Conservation (phyloP, 441 rosid species). For the Adansonia gregorii region DNA sequence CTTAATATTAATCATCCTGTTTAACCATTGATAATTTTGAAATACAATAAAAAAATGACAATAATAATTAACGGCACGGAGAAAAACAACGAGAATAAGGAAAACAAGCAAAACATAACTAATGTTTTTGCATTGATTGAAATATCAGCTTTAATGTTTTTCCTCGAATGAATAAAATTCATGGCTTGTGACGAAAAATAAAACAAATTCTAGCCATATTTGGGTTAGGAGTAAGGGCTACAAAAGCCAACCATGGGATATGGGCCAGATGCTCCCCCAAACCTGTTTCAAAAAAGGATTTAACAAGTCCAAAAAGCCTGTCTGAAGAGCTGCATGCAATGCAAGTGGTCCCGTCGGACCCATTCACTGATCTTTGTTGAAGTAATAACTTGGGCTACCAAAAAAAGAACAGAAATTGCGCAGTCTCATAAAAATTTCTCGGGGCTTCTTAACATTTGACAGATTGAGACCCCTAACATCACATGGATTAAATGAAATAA, state of each 20-base stretch:
- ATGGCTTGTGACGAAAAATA: too few species aligned
- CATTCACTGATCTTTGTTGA: neutral
- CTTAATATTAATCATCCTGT: too few species aligned
- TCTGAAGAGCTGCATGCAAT: neutral
- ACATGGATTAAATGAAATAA: conserved; percentile 14
- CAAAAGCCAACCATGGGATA: neutral
- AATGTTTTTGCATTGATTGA: too few species aligned
- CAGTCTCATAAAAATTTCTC: neutral
- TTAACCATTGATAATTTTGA: too few species aligned
- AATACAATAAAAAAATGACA: too few species aligned
- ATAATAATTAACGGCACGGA: too few species aligned
- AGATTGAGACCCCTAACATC: neutral
- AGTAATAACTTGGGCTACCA: neutral
- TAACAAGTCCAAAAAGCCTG: neutral
- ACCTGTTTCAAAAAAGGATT: neutral
- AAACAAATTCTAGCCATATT: neutral
- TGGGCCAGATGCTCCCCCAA: neutral
- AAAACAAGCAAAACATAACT: too few species aligned
- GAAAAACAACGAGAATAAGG: too few species aligned
- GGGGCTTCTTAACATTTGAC: neutral
- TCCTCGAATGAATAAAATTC: too few species aligned
- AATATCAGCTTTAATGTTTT: too few species aligned
- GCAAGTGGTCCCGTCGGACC: conserved; percentile 1
- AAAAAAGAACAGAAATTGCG: neutral
- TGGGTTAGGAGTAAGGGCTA: neutral